Percentiles rank a stretch among this genome's conserved stretches.
phyloP scores from a whole-genome alignment of 306 rosid species.

The Glycine tomentella region DNA sequence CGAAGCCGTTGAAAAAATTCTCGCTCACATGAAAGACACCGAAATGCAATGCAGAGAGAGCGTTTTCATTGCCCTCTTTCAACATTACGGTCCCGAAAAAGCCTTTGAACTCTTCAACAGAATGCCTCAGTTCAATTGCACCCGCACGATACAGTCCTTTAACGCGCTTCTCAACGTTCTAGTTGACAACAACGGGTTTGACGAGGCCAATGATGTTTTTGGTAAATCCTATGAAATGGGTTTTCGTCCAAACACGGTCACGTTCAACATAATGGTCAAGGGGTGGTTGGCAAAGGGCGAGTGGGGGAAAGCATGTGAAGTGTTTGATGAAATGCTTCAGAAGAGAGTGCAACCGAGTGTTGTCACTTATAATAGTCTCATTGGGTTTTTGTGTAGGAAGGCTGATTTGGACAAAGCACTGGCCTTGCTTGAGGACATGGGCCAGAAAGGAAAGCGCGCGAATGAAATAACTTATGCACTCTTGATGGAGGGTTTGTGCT shows the following conservation, averaged over 20 bases:
- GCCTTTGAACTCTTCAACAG: constrained; percentile 66
- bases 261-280: constrained; percentile 75
- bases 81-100: constrained; percentile 70
- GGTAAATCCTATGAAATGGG: constrained; percentile 61
- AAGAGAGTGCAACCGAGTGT: constrained; percentile 77
- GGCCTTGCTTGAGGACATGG: constrained; percentile 79
- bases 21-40: constrained; percentile 54
- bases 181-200: constrained; percentile 54
- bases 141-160: constrained; percentile 69
- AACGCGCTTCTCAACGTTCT: constrained; percentile 73
- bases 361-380: constrained; percentile 85
- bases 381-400: constrained; percentile 70
- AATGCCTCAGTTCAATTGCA: constrained; percentile 71
- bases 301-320: constrained; percentile 67
- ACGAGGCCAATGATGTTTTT: constrained; percentile 60
- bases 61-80: constrained; percentile 74
- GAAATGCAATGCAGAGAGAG: constrained; percentile 67
- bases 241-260: constrained; percentile 74
- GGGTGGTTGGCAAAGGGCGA: constrained; percentile 69
- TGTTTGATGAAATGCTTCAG: constrained; percentile 88
- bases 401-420: constrained; percentile 76
- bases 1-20: constrained; percentile 65
- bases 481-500: constrained; percentile 86
- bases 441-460: constrained; percentile 63
- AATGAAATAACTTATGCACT: constrained; percentile 77